Evolutionary conservation across 2,329 filamentous ascomycete species (phyloP).

Genomic region (Botryosphaeria dothidea): DNA sequence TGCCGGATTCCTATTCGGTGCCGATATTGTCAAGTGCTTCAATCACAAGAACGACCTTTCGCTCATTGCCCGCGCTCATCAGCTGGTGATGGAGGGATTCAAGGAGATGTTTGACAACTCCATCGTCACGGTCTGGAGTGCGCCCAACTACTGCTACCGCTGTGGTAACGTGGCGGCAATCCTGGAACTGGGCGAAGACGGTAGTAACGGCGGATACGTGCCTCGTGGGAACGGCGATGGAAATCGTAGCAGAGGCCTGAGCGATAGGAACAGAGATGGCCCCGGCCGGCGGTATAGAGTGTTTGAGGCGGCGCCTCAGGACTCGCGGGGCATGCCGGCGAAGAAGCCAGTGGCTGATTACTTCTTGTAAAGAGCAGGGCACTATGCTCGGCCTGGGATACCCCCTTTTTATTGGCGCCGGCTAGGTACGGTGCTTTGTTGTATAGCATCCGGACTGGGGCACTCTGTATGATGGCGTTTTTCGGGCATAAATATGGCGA

Average conservation of each 20-base stretch:
- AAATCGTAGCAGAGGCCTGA: slow-evolving; percentile 46
- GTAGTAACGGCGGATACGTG: slow-evolving; percentile 51
- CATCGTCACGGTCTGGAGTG: slow-evolving; percentile 93
- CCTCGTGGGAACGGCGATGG: slow-evolving; percentile 67
- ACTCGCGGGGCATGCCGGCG: slow-evolving; percentile 94
- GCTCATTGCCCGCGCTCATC: slow-evolving; percentile 90
- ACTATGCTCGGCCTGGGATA: neutral
- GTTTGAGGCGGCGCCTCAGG: slow-evolving; percentile 95
- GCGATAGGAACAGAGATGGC: slow-evolving; percentile 55
- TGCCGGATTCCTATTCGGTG: slow-evolving; percentile 92
- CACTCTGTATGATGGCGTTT: slow-evolving; percentile 7
- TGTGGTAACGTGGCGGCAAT: slow-evolving; percentile 76
- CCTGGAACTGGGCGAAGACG: slow-evolving; percentile 86
- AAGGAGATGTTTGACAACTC: slow-evolving; percentile 98
- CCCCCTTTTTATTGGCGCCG: slow-evolving; percentile 1
- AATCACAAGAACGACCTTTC: slow-evolving; percentile 92
- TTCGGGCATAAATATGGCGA: slow-evolving; percentile 1
- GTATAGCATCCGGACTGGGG: slow-evolving; percentile 7
- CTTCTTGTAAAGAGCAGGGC: slow-evolving; percentile 61
- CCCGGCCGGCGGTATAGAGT: slow-evolving; percentile 90
- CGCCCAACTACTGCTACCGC: slow-evolving; percentile 70
- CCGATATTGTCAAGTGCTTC: slow-evolving; percentile 93
- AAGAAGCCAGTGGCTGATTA: slow-evolving; percentile 99
- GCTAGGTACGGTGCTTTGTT: slow-evolving; percentile 1
- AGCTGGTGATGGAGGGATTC: slow-evolving; percentile 98